These are phyloP conservation scores for Diplodia mutila DNA, from an alignment of 2,329 filamentous ascomycete genomes.

Conservation along the genomic window DNA sequence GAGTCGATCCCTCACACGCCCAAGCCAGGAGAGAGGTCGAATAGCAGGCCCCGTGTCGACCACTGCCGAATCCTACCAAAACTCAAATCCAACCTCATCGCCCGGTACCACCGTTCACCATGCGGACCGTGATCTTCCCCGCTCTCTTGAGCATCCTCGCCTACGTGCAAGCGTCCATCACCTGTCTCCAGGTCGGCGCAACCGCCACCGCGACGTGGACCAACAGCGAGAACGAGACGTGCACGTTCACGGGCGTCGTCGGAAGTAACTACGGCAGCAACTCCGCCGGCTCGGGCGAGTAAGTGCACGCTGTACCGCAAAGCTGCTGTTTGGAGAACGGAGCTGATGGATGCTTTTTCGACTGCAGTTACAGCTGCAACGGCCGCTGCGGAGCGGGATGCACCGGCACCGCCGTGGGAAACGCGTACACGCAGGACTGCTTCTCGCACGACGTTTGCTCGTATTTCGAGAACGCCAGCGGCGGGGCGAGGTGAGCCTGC, in stretches of 20 bases:
- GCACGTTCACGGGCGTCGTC: constrained; percentile 51
- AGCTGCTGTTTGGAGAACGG: background rate
- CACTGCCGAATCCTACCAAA: background rate
- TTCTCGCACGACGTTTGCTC: constrained; percentile 58
- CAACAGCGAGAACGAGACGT: constrained; percentile 48
- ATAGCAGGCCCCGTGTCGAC: background rate
- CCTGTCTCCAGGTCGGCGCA: constrained; percentile 46
- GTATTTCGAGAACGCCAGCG: constrained; percentile 55
- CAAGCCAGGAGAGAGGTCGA: background rate
- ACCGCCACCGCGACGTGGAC: constrained; percentile 54
- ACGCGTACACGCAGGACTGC: constrained; percentile 57
- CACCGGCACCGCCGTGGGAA: constrained; percentile 49
- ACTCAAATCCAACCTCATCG: background rate
- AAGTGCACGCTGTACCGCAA: constrained; percentile 30
- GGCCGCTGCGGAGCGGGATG: constrained; percentile 56
- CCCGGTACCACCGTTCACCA: background rate
- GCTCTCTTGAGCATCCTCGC: constrained; percentile 8
- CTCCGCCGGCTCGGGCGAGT: constrained; percentile 50
- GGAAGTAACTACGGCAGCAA: constrained; percentile 56
- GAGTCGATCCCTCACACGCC: background rate
- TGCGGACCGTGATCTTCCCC: background rate
- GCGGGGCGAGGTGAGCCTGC: constrained; percentile 47
- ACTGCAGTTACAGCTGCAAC: constrained; percentile 53
- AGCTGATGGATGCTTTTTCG: background rate
- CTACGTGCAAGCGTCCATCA: constrained; percentile 36